phyloP scores from a whole-genome alignment of 164 flowering plant species.

The Magnolia sinica region DNA sequence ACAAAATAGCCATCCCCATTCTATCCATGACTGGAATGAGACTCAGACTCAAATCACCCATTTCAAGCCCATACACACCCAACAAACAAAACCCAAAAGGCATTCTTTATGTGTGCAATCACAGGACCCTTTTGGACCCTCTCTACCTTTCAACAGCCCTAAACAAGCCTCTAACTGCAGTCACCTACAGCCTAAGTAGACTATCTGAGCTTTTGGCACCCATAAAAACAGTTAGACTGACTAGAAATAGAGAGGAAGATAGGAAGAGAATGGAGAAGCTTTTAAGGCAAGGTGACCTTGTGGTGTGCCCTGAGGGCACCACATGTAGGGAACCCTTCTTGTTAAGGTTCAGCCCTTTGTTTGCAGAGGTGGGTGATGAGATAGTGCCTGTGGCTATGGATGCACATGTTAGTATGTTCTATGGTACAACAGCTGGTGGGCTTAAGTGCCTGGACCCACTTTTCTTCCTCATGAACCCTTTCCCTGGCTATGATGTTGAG shows the following conservation, averaged over 20 bases:
- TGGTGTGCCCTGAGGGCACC: constrained; percentile 45
- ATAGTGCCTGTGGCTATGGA: constrained; percentile 38
- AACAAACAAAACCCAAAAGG: constrained; percentile 12
- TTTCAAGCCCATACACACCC: background rate
- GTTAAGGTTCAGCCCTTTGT: constrained; percentile 42
- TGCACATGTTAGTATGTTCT: constrained; percentile 27
- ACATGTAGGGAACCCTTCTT: constrained; percentile 45
- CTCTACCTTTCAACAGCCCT: constrained; percentile 19
- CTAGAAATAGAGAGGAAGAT: constrained; percentile 31
- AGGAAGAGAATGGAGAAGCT: constrained; percentile 23
- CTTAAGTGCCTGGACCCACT: constrained; percentile 38
- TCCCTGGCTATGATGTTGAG: constrained; percentile 20
- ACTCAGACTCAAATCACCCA: constrained; percentile 1
- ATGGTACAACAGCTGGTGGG: constrained; percentile 42
- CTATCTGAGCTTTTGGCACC: constrained; percentile 32
- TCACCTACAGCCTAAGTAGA: constrained; percentile 30
- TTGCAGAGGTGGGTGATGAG: constrained; percentile 35
- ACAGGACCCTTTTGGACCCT: constrained; percentile 53
- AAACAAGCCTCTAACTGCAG: constrained; percentile 20
- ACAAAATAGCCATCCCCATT: constrained; percentile 12
- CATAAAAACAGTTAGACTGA: constrained; percentile 29
- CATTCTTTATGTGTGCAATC: constrained; percentile 59
- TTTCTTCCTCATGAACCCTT: constrained; percentile 38
- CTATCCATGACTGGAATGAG: constrained; percentile 25
- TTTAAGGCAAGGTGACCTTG: constrained; percentile 32